These are phyloP conservation scores for Chenopodium quinoa DNA, from an alignment of 148 eudicot species.

Conservation along the genomic window DNA sequence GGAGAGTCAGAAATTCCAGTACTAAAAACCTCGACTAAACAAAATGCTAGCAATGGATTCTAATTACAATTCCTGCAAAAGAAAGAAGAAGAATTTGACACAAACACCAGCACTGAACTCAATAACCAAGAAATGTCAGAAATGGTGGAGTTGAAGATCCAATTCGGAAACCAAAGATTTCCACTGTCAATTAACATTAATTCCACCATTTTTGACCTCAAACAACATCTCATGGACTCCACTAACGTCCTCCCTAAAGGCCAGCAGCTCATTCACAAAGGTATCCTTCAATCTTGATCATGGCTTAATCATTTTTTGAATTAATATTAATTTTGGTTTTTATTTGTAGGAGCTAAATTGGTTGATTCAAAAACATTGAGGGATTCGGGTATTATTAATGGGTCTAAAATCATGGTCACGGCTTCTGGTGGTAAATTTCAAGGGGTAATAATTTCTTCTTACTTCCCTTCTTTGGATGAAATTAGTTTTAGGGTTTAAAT, in stretches of 20 bases:
- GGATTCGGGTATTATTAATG: conserved; percentile 41
- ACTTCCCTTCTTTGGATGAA: background rate
- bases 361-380: conserved; percentile 54
- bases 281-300: conserved; percentile 18
- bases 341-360: conserved; percentile 52
- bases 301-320: background rate
- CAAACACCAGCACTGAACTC: background rate
- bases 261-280: conserved; percentile 86
- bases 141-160: conserved; percentile 46
- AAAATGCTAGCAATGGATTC: too few relatives aligned
- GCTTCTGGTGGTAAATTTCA: conserved; percentile 88
- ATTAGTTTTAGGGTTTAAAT: background rate
- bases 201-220: conserved; percentile 60
- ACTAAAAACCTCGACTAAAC: too few relatives aligned
- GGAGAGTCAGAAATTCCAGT: too few relatives aligned
- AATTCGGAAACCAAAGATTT: conserved; percentile 67
- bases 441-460: conserved; percentile 53
- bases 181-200: conserved; percentile 32
- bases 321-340: background rate
- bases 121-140: background rate
- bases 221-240: conserved; percentile 57
- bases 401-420: conserved; percentile 85
- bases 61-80: too few relatives aligned
- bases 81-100: too few relatives aligned
- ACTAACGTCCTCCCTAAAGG: conserved; percentile 98